Evolutionary conservation across 345 rosid genomes (phyloP), one percentile per base, ranked within the genome.

Genomic region (Aquilaria sinensis): DNA sequence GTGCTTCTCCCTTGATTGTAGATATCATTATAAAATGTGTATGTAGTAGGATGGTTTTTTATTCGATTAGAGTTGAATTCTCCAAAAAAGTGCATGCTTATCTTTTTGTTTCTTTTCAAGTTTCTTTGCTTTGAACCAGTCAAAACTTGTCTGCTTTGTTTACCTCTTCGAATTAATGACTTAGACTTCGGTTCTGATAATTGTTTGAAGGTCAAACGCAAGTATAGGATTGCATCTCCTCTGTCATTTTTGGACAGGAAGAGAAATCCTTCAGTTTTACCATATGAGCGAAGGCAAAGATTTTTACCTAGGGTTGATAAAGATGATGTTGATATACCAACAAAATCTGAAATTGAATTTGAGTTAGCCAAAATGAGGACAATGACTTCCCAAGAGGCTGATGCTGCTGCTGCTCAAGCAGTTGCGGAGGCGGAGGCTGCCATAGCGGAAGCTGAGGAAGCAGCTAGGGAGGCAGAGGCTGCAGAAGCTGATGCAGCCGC

Each of bases 401-500:
- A 88, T 56, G 83, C 72, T 3, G 90, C 88, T 56, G 99, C 99
- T 49, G 96, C 91, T 61, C 83, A 70, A 69, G 96, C 96, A 60
- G 99, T 95, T 72, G 87, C 85, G 33, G 88, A 90, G 76, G 97
- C 99, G 56, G 99, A 91, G 77, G 88, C 84, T 66, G 96, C 96
- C 32, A 84, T 88, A 57, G 91, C 89, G 3, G 96, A 75, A 67
- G 99, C 99, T 60, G 97, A 94, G 68, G 93, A 82, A 80, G 99
- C 99, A 71, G 91, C 88, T 11, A 91, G 83, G 66, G 99, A 91
- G 68, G 97, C 99, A 7, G 96, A 94, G 69, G 85, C 75, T 58
- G 96, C 97, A 10, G 99, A 95, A 74, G 97, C 96, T 14, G 87
- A 88, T 65, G 99, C 96, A 16, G 97, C 87, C 71, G 96, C 81